Percentiles rank a stretch among this genome's conserved stretches.
Conservation (phyloP, 1,139 yeast genomes). For the Candida albicans region DNA sequence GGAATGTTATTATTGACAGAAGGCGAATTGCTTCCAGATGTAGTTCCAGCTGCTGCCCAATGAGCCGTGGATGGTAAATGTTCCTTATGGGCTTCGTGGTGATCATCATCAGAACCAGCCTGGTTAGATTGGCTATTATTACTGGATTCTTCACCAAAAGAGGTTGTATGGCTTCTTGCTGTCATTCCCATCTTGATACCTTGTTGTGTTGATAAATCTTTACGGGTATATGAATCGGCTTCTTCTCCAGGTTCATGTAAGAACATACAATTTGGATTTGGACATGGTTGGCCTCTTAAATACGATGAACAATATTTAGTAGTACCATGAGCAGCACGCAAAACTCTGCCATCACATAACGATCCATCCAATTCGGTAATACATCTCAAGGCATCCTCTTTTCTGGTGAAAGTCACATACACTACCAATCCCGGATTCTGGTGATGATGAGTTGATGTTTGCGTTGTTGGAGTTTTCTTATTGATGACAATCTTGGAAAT, state of each 20-base stretch:
- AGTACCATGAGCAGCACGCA: constrained; percentile 96
- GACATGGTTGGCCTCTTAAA: constrained; percentile 92
- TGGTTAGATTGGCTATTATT: constrained; percentile 4
- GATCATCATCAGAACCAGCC: constrained; percentile 18
- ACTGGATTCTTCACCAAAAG: constrained; percentile 11
- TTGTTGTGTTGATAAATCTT: constrained; percentile 84
- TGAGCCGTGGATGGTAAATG: constrained; percentile 59
- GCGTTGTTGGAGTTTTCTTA: constrained; percentile 59
- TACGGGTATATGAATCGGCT: constrained; percentile 94
- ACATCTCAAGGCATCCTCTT: constrained; percentile 93
- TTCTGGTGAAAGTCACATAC: constrained; percentile 87
- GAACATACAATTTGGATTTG: constrained; percentile 98
- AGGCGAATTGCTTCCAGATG: constrained; percentile 31
- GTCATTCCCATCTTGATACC: constrained; percentile 58
- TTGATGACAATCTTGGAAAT: constrained; percentile 93
- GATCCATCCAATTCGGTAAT: constrained; percentile 94
- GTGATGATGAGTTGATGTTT: constrained; percentile 34
- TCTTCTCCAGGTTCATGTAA: constrained; percentile 99
- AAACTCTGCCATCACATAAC: constrained; percentile 80
- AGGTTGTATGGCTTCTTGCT: constrained; percentile 15
- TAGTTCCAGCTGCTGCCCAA: constrained; percentile 45
- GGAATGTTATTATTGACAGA: constrained; percentile 37
- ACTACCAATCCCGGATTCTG: constrained; percentile 85
- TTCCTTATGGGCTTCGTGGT: constrained; percentile 12
- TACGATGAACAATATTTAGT: constrained; percentile 97